These are phyloP conservation scores for Botrytis paeoniae DNA, from an alignment of 2,329 filamentous ascomycete species.

Conservation along the genomic window DNA sequence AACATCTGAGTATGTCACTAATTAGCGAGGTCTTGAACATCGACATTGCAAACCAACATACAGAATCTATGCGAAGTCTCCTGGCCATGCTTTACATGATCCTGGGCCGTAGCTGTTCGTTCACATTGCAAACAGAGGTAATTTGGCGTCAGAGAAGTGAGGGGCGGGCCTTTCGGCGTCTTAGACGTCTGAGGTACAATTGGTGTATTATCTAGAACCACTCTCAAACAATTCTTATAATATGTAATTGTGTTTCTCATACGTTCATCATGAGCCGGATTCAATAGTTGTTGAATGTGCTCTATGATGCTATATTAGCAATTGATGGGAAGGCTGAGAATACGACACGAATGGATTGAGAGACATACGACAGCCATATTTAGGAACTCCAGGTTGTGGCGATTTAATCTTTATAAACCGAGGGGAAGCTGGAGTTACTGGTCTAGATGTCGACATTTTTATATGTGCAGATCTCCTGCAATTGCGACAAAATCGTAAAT, in stretches of 20 bases:
- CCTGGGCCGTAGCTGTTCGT: slow-evolving; percentile 62
- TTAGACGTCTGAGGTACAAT: slow-evolving; percentile 65
- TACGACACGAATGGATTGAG: slow-evolving; percentile 15
- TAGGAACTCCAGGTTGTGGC: slow-evolving; percentile 55
- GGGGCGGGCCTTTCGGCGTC: slow-evolving; percentile 51
- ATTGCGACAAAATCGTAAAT: slow-evolving; percentile 16
- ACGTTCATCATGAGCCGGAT: slow-evolving; percentile 54
- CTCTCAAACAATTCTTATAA: slow-evolving; percentile 69
- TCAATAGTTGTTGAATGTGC: slow-evolving; percentile 67
- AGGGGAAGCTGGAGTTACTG: slow-evolving; percentile 36
- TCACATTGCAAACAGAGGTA: slow-evolving; percentile 74
- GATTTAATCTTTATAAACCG: slow-evolving; percentile 51
- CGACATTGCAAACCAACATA: slow-evolving; percentile 41
- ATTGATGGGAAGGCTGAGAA: slow-evolving; percentile 29
- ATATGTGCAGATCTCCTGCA: slow-evolving; percentile 1
- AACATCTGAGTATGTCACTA: slow-evolving; percentile 54
- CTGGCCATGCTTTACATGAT: slow-evolving; percentile 63
- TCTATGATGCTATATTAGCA: slow-evolving; percentile 48
- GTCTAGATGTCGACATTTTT: slow-evolving; percentile 34
- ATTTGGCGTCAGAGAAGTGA: slow-evolving; percentile 63
- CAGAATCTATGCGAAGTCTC: slow-evolving; percentile 73
- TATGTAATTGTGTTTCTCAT: slow-evolving; percentile 67
- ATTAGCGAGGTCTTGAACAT: not conserved
- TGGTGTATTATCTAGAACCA: slow-evolving; percentile 65
- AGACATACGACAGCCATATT: slow-evolving; percentile 61